Conservation (phyloP, 768 basidiomycete genomes). For the Daedalea quercina region DNA sequence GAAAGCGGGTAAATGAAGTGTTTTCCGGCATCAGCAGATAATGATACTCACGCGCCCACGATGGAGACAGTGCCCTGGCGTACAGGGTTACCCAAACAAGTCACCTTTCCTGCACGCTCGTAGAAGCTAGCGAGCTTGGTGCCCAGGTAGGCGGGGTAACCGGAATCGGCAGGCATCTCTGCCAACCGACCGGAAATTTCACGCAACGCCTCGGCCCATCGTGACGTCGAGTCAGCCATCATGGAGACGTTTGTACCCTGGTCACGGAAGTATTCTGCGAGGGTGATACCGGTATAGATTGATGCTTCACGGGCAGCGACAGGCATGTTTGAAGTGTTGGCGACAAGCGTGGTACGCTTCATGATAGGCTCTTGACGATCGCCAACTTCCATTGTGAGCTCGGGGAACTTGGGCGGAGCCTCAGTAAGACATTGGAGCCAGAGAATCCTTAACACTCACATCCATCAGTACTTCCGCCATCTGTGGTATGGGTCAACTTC, state of each 20-base stretch:
- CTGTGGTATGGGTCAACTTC: conserved; percentile 27
- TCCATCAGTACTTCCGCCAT: conserved; percentile 99
- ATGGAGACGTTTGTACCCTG: conserved; percentile 96
- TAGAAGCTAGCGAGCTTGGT: conserved; percentile 98
- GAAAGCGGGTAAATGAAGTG: conserved; percentile 5
- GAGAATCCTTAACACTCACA: conserved; percentile 30
- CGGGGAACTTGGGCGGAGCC: conserved; percentile 58
- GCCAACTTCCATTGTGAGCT: conserved; percentile 86
- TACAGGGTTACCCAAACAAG: conserved; percentile 81
- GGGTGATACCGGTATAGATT: conserved; percentile 98
- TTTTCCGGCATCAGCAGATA: background rate
- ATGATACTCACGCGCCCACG: conserved; percentile 84
- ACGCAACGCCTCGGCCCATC: conserved; percentile 98
- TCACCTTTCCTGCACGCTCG: conserved; percentile 96
- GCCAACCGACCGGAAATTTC: conserved; percentile 99
- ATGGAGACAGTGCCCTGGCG: conserved; percentile 95
- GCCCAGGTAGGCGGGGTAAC: conserved; percentile 94
- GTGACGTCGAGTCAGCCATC: conserved; percentile 99
- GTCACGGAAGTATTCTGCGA: conserved; percentile 99
- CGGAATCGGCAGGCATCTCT: conserved; percentile 99
- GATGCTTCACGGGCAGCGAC: conserved; percentile 99
- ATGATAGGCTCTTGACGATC: conserved; percentile 98
- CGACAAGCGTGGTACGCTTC: conserved; percentile 98
- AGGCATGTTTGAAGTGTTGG: conserved; percentile 99
- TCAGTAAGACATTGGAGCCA: background rate